Evolutionary conservation across 1,139 yeast genomes (phyloP), one percentile per base, ranked within the genome.

Genomic region (Hemisphaericaspora xylofermentans): DNA sequence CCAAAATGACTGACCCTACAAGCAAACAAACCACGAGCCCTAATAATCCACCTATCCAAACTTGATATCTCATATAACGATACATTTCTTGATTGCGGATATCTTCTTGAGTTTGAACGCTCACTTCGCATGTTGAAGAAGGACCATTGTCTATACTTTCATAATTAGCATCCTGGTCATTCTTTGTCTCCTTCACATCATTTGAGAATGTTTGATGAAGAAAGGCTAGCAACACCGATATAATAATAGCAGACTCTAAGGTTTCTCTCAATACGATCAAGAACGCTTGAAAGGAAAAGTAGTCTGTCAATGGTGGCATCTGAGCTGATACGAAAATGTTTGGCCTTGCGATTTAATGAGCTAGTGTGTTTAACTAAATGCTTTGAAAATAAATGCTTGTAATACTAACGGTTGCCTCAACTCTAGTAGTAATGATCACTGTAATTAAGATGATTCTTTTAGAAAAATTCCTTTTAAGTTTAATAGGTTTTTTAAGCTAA

Each of bases 241-340:
- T 61, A 43, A 71, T 70, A 46, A 71, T 70, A 4, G 76, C 76
- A 59, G 67, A 69, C 47, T 71, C 77, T 34, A 71, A 51, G 1
- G 76, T 69, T 43, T 71, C 77, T 41, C 77, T 55, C 18, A 71
- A 57, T n/a, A 71, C 71, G 18, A 71, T 71, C 35, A 71, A 62
- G 41, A 71, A 71, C 30, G 68, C 71, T 51, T 71, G 76, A 35
- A 68, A 59, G n/a, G 76, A 71, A 48, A 71, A 71, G 44, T 60
- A 66, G 38, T 66, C 69, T 8, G 64, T 64, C 14, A 65, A 48
- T 3, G 50, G 44, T 2, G 53, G 49, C 64, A 60, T 59, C 9
- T 44, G 29, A 28, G 14, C 5, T 32, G n/a, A 32, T 15, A 13
- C 15, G 12, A 8, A 13, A 31, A 17, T 31, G 6, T 13, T 14